These are phyloP conservation scores for Solanum tacnaense DNA, from an alignment of 257 asterid genomes.

Conservation along the genomic window DNA sequence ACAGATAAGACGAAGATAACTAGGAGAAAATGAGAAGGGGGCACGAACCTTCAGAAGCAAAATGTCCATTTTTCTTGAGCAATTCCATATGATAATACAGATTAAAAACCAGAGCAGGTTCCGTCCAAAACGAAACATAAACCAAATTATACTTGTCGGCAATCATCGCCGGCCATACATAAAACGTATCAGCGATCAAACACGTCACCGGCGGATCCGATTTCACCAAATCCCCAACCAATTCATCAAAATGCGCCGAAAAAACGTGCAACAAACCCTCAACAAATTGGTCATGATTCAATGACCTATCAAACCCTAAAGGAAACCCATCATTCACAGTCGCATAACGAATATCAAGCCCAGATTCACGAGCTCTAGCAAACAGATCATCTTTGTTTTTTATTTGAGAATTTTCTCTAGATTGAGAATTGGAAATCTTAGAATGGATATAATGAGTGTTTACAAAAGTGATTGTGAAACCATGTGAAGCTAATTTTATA, in stretches of 20 bases:
- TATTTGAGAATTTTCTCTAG: neutral
- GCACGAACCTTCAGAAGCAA: constrained; percentile 32
- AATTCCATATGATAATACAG: constrained; percentile 62
- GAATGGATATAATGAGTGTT: constrained; percentile 60
- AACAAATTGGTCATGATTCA: constrained; percentile 50
- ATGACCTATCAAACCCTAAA: constrained; percentile 41
- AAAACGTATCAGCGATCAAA: constrained; percentile 59
- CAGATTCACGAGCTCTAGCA: constrained; percentile 44
- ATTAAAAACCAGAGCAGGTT: constrained; percentile 54
- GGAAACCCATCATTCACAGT: constrained; percentile 71
- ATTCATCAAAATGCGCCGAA: constrained; percentile 46
- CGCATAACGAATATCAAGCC: constrained; percentile 60
- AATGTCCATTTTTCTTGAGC: constrained; percentile 55
- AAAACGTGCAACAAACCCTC: constrained; percentile 53
- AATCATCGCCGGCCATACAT: constrained; percentile 46
- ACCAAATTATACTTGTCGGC: constrained; percentile 47
- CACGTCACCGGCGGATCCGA: constrained; percentile 48
- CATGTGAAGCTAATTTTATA: constrained; percentile 53
- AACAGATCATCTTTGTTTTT: constrained; percentile 26
- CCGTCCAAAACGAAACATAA: constrained; percentile 64
- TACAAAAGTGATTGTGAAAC: constrained; percentile 63
- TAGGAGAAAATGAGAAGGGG: neutral
- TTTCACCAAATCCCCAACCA: constrained; percentile 25
- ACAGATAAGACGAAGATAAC: neutral
- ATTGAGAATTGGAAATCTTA: constrained; percentile 47